Percentiles rank a stretch among this genome's conserved stretches.
These are phyloP conservation scores for Candida khao-thaluensis DNA, from an alignment of 805 yeast species.

Conservation along the genomic window DNA sequence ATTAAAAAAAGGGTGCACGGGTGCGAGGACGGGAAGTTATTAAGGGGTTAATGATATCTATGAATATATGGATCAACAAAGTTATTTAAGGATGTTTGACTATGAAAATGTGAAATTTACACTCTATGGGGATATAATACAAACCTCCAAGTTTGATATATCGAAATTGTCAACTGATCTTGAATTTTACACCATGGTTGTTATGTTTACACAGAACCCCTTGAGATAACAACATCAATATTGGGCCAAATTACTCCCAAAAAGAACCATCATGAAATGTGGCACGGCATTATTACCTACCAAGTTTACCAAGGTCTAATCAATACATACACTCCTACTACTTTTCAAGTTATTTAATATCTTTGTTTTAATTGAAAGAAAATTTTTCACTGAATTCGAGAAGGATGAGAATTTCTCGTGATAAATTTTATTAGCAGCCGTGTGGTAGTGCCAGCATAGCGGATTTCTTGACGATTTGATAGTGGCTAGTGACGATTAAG, in stretches of 20 bases:
- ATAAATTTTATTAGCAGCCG: conserved; percentile 7
- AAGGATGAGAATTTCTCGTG: conserved; percentile 8
- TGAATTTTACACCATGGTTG: background rate
- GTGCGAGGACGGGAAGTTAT: background rate
- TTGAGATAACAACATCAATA: background rate
- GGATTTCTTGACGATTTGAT: no score
- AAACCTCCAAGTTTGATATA: no score
- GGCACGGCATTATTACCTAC: background rate
- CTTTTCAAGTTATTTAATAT: conserved; percentile 12
- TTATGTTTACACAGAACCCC: background rate
- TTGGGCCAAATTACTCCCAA: background rate
- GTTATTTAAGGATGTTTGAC: background rate
- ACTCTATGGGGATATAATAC: no score
- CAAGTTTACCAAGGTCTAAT: background rate
- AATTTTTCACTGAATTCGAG: conserved; percentile 9
- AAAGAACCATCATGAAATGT: background rate
- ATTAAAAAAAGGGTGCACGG: background rate
- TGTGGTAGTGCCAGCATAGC: conserved; percentile 1
- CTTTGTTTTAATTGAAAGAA: conserved; percentile 7
- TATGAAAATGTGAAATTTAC: background rate
- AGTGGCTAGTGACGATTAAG: no score
- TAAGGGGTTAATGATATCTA: no score
- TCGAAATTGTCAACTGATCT: background rate
- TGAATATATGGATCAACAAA: no score
- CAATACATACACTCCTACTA: conserved; percentile 13